Conservation (phyloP, 306 rosid species). For the Hippophae gyantsensis region DNA sequence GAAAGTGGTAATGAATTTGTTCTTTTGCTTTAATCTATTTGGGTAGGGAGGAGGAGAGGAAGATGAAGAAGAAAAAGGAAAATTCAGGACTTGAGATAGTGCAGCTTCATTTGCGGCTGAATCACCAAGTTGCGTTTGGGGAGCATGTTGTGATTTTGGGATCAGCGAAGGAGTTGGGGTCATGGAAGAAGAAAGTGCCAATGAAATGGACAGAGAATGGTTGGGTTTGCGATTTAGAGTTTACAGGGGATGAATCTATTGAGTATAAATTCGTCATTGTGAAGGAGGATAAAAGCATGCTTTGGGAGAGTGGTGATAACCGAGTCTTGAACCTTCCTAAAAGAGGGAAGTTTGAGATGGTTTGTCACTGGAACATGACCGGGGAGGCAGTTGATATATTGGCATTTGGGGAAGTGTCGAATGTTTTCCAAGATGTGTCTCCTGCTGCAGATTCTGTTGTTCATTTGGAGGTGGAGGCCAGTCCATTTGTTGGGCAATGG, state of each 20-base stretch:
- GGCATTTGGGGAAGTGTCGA: slow-evolving; percentile 24
- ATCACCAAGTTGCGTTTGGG: slow-evolving; percentile 80
- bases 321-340: slow-evolving; percentile 50
- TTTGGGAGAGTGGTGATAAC: slow-evolving; percentile 74
- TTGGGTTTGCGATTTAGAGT: slow-evolving; percentile 64
- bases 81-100: slow-evolving; percentile 28
- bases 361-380: slow-evolving; percentile 60
- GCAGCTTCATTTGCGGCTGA: slow-evolving; percentile 43
- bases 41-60: slow-evolving; percentile 37
- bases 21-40: not conserved
- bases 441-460: slow-evolving; percentile 11
- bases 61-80: slow-evolving; percentile 15
- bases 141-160: slow-evolving; percentile 66
- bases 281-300: slow-evolving; percentile 23
- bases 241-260: slow-evolving; percentile 25
- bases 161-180: slow-evolving; percentile 62
- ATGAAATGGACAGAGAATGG: slow-evolving; percentile 67
- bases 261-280: slow-evolving; percentile 62
- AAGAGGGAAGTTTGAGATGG: slow-evolving; percentile 39
- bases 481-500: slow-evolving; percentile 95
- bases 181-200: slow-evolving; percentile 58
- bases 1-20: not conserved
- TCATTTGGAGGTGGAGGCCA: slow-evolving; percentile 32
- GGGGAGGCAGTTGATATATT: slow-evolving; percentile 36
- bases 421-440: slow-evolving; percentile 26